Conservation (phyloP, 225 moss, liverwort and hornwort species). For the Pseudoscleropodium purum region DNA sequence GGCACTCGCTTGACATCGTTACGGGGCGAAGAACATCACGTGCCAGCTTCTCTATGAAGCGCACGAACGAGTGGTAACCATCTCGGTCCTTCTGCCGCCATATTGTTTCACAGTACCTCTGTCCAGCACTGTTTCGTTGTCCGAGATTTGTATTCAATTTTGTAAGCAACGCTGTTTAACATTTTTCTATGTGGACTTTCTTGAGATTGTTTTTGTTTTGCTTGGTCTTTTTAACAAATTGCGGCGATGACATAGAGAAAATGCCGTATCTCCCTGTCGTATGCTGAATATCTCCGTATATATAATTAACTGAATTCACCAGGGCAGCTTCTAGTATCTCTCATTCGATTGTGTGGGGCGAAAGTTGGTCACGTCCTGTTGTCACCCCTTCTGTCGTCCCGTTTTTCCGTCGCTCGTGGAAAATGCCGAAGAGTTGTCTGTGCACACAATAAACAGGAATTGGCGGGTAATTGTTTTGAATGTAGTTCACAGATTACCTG, state of each 20-base stretch:
- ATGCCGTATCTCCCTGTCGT: not conserved
- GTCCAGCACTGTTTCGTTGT: not conserved
- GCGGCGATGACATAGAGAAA: not conserved
- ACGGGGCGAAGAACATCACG: slow-evolving; percentile 63
- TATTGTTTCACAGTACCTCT: not conserved
- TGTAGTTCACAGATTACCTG: not conserved
- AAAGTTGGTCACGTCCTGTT: not conserved
- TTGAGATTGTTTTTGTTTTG: not conserved
- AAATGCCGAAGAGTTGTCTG: not conserved
- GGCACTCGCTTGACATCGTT: slow-evolving; percentile 60
- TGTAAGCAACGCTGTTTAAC: not conserved
- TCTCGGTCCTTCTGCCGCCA: not conserved
- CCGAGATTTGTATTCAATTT: not conserved
- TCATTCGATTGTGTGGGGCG: not conserved
- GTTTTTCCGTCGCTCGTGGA: not conserved
- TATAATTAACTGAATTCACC: not conserved
- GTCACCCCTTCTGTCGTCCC: not conserved
- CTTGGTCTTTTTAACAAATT: not conserved
- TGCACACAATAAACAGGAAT: not conserved
- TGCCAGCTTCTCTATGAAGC: slow-evolving; percentile 93
- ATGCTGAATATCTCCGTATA: not conserved
- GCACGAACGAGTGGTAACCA: slow-evolving; percentile 94
- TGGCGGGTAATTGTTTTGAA: not conserved
- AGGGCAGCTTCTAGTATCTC: not conserved
- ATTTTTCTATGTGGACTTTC: not conserved